Percentiles rank a stretch among this genome's conserved stretches.
Evolutionary conservation across 2,329 filamentous ascomycete species (phyloP).

Genomic region (Sclerotinia sclerotiorum): DNA sequence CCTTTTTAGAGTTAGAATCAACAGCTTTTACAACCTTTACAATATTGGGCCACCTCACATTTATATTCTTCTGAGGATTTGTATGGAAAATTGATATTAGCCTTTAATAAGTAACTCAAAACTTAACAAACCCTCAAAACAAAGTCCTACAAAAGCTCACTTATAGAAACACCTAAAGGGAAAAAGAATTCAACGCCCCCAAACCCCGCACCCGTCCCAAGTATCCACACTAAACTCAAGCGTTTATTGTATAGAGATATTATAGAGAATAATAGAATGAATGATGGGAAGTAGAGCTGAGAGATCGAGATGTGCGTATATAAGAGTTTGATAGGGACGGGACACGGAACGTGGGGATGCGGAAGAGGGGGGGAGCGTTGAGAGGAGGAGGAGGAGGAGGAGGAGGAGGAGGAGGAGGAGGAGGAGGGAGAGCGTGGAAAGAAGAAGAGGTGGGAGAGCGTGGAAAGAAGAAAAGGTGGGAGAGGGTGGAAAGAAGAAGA

Average conservation of each 20-base stretch:
- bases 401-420: background rate
- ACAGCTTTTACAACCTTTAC: too few species aligned
- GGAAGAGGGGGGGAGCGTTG: slow-evolving; percentile 31
- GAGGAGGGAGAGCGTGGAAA: slow-evolving; percentile 22
- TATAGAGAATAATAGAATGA: slow-evolving; percentile 32
- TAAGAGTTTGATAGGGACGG: slow-evolving; percentile 31
- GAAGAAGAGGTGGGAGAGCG: slow-evolving; percentile 17
- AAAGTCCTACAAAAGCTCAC: too few species aligned
- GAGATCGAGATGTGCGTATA: slow-evolving; percentile 35
- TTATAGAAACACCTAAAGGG: too few species aligned
- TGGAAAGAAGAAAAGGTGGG: too few species aligned
- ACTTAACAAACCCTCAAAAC: too few species aligned
- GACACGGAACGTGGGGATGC: slow-evolving; percentile 28
- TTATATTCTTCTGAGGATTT: too few species aligned
- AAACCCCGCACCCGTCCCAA: slow-evolving; percentile 1
- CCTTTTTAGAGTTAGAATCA: too few species aligned
- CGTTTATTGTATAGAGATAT: slow-evolving; percentile 28
- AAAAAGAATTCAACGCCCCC: too few species aligned
- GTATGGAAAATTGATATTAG: too few species aligned
- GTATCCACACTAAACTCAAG: slow-evolving; percentile 30
- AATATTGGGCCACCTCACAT: too few species aligned
- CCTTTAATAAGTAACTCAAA: too few species aligned
- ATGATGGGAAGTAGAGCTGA: slow-evolving; percentile 36
- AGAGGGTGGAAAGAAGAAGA: slow-evolving; percentile 25
- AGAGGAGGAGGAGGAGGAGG: slow-evolving; percentile 35